These are phyloP conservation scores for Nepenthes alata DNA, from an alignment of 179 eudicot species.

Conservation along the genomic window DNA sequence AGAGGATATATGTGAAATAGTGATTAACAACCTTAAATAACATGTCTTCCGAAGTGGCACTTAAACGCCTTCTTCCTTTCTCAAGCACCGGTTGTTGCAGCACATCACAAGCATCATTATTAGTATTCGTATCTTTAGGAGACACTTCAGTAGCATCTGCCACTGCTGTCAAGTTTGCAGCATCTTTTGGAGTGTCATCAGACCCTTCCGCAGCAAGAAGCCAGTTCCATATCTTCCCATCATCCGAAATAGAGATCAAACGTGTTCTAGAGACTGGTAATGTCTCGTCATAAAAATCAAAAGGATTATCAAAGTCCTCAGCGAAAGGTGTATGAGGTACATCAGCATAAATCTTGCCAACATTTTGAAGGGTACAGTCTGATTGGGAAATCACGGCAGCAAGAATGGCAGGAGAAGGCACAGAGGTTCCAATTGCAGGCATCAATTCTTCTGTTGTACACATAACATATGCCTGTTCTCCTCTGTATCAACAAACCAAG, in stretches of 20 bases:
- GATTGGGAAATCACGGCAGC: constrained; percentile 68
- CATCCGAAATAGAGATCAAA: constrained; percentile 81
- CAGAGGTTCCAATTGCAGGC: constrained; percentile 76
- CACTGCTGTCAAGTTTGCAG: constrained; percentile 13
- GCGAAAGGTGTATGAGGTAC: constrained; percentile 36
- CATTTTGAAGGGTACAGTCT: constrained; percentile 63
- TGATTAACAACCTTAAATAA: constrained; percentile 42
- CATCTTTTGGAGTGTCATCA: constrained; percentile 35
- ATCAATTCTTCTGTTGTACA: constrained; percentile 79
- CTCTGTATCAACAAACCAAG: constrained; percentile 40
- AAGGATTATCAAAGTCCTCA: constrained; percentile 52
- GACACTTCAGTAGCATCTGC: constrained; percentile 21
- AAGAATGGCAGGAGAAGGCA: constrained; percentile 80
- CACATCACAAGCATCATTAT: constrained; percentile 17
- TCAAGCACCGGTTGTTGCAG: constrained; percentile 23
- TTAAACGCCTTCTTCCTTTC: constrained; percentile 20
- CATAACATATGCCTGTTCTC: constrained; percentile 78
- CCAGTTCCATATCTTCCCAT: constrained; percentile 98
- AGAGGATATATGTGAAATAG: no score
- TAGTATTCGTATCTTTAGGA: constrained; percentile 21
- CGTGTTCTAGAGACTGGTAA: constrained; percentile 57
- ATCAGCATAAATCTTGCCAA: constrained; percentile 53
- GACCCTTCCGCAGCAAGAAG: constrained; percentile 73
- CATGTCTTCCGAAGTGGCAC: constrained; percentile 31
- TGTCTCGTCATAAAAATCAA: constrained; percentile 62